These are phyloP conservation scores for Monilinia vaccinii-corymbosi DNA, from an alignment of 2,329 filamentous ascomycete genomes.

Conservation along the genomic window DNA sequence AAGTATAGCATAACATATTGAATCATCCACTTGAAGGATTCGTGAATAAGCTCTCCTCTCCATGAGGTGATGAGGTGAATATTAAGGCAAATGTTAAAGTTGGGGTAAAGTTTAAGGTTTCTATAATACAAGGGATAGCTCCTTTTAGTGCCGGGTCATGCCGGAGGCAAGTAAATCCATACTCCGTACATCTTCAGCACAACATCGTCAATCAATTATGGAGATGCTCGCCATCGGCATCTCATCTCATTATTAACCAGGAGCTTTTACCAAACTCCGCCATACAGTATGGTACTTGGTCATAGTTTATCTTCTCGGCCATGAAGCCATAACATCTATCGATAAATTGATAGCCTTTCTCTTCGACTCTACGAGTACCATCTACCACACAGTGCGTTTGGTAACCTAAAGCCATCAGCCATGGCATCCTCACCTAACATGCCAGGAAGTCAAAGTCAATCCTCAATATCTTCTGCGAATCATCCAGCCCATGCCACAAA, in stretches of 20 bases:
- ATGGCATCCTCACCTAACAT: conserved; percentile 7
- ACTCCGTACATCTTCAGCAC: too few species aligned
- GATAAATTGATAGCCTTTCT: neutral
- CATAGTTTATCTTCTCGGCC: neutral
- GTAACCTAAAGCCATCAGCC: neutral
- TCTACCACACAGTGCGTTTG: neutral
- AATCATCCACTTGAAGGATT: neutral
- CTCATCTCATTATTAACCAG: neutral
- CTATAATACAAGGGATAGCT: too few species aligned
- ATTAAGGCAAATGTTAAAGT: neutral
- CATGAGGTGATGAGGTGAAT: neutral
- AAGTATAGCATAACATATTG: neutral
- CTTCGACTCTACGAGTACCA: neutral
- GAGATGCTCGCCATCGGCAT: neutral
- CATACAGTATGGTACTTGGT: neutral
- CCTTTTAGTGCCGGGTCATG: neutral
- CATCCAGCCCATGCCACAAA: conserved; percentile 18
- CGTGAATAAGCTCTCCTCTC: neutral
- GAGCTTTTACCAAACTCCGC: neutral
- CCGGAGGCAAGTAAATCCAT: neutral
- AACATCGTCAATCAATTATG: neutral
- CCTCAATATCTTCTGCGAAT: conserved; percentile 19
- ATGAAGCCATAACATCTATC: neutral
- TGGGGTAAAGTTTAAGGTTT: neutral
- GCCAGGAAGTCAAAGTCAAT: conserved; percentile 19